Base-by-base conservation (phyloP, 192 early-diverging fungal genomes). In the Coemansia sp. region DNA sequence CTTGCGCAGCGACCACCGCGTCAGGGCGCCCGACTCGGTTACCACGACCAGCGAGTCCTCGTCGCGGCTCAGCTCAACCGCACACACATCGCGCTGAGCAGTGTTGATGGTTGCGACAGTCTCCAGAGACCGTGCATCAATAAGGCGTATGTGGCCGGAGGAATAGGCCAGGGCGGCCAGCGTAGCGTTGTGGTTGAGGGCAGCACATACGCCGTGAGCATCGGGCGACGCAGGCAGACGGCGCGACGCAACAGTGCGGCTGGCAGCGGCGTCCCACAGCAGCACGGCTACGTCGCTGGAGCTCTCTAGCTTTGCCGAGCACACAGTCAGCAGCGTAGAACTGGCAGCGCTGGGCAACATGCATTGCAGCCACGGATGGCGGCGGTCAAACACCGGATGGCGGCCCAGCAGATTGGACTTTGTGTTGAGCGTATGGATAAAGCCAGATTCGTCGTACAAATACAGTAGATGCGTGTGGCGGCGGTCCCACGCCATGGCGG, bases 1-100 rank as follows among this genome's bases (percentile, higher is more conserved):
- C n/a, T n/a, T n/a, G n/a, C n/a, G n/a, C n/a, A n/a, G n/a, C 47
- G 78, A 80, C 78, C 78, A 80, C 60, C 71, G 78, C 23, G 78
- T 80, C 46, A 80, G 72, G 25, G 61, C 68, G 44, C 78, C 78
- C 17, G 57, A 49, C 56, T 80, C 78, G 5, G 72, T 73, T 47
- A 71, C 78, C 1, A 36, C 63, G 61, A 70, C 63, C 15, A 80
- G 49, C 20, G 78, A 70, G 58, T 80, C 72, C 46, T 80, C 78
- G 46, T 71, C 60, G 14, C 71, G 59, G 38, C 72, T 74, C 36
- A 80, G 74, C 52, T 63, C 70, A 5, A 57, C 55, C 2, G 78
- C 54, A 46, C 71, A 80, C 36, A 74, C 28, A 15, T 65, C 72
- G 28, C 48, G 64, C 56, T 68, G 72, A 18, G 54, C 57, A 10